phyloP scores from a whole-genome alignment of 176 grass and related monocot species.

The Oryza australiensis region DNA sequence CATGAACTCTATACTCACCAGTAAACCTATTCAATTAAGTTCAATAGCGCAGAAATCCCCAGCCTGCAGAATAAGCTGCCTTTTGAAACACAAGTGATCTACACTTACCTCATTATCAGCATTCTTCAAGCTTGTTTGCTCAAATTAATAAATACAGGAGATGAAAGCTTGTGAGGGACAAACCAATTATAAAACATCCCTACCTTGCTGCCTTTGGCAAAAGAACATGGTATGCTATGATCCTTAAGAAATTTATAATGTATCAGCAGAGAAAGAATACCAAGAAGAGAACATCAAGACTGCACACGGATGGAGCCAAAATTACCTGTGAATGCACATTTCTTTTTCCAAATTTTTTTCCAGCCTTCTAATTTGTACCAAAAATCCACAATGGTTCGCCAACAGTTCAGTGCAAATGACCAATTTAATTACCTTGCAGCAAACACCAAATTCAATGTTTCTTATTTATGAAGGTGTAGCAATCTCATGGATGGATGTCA shows the following conservation, averaged over 20 bases:
- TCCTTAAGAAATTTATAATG: background rate
- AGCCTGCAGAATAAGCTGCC: slow-evolving; percentile 44
- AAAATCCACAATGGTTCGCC: slow-evolving; percentile 4
- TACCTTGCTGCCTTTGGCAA: slow-evolving; percentile 29
- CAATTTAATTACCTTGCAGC: slow-evolving; percentile 29
- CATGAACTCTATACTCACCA: slow-evolving; percentile 39
- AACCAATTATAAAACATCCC: slow-evolving; percentile 23
- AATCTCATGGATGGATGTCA: slow-evolving; percentile 9
- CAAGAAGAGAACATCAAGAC: slow-evolving; percentile 17
- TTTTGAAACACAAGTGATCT: slow-evolving; percentile 18
- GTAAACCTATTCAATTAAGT: slow-evolving; percentile 35
- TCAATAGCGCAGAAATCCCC: slow-evolving; percentile 3
- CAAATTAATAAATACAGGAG: slow-evolving; percentile 5
- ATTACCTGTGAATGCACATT: slow-evolving; percentile 36
- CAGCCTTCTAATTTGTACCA: slow-evolving; percentile 25
- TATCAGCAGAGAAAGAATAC: slow-evolving; percentile 1
- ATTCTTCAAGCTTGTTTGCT: slow-evolving; percentile 27
- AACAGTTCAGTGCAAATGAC: background rate
- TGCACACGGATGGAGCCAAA: slow-evolving; percentile 17
- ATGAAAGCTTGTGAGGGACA: background rate
- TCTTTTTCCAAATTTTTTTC: slow-evolving; percentile 21
- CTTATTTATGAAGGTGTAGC: background rate
- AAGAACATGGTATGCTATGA: slow-evolving; percentile 5
- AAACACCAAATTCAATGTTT: background rate
- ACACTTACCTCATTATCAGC: slow-evolving; percentile 15